Evolutionary conservation across 441 rosid genomes (phyloP), one percentile per base, ranked within the genome.

Genomic region (Bocquillonia castaneifolia): DNA sequence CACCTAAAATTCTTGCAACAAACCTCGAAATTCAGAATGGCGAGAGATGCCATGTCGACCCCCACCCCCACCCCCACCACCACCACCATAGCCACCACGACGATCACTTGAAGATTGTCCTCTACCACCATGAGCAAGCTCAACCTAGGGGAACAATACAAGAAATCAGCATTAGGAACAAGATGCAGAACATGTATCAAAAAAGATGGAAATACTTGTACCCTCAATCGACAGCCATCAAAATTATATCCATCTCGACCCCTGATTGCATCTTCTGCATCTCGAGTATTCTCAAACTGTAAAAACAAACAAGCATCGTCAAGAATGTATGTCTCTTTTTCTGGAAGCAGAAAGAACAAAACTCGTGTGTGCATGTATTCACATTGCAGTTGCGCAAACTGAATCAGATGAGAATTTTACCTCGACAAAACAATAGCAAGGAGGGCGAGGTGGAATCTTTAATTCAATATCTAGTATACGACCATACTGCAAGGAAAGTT

Each of bases 71-170:
- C 87, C 83, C 5, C 89, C 71, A 14, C 76, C 68, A 0, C 80
- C 28, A 76, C 92, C 84, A 39, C 92, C 81, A 34, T 83, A 82
- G 39, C 96, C 81, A 67, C 93, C 85, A 72, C 96, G 88, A 25
- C 88, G 90, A 80, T 91, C 98, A 77, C 87, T 77, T 67, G 98
- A 86, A 59, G 93, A 78, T 61, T 78, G 96, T 51, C 96, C 91
- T 74, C 96, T 80, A 64, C 97, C 97, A 75, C 98, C 98, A 86
- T 89, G 98, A 53, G 98, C 96, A 76, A 93, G 95, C 79, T 93
- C 98, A 79, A 93, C 95, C 98, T 93, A 76, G 78, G 75, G 15
- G 73, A 29, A 75, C 31, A 20, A 36, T 25, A 70, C 63, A 61
- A 71, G 59, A 76, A 55, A 53, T 44, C 66, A 54, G 23, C 40